A percentile compares a stretch with the other conserved stretches of the same genome.
phyloP scores from a whole-genome alignment of 2,329 filamentous ascomycete genomes.

The Calonectria leucothoes region DNA sequence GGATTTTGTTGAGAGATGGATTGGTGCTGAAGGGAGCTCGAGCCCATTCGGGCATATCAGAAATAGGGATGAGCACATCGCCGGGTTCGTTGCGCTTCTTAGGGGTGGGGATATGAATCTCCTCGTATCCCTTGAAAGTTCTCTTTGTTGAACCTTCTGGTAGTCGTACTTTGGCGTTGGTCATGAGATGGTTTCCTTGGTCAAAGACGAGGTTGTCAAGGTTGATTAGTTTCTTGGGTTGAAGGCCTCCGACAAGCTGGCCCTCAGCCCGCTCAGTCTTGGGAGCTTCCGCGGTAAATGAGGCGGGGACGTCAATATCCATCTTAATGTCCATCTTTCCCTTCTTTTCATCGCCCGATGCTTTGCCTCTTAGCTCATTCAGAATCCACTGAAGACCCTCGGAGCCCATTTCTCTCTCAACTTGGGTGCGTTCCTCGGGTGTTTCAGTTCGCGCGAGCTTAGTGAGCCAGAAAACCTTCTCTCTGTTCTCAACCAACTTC shows the following conservation, averaged over 20 bases:
- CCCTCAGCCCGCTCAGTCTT: constrained; percentile 72
- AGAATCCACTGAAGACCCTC: constrained; percentile 89
- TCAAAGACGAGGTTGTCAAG: constrained; percentile 97
- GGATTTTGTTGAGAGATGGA: constrained; percentile 92
- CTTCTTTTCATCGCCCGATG: constrained; percentile 68
- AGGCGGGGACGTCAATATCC: constrained; percentile 83
- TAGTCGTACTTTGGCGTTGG: constrained; percentile 94
- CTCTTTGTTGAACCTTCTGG: constrained; percentile 96
- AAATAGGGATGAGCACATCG: constrained; percentile 85
- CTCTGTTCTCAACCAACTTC: constrained; percentile 89
- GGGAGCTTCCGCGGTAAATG: constrained; percentile 60
- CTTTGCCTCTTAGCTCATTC: constrained; percentile 85
- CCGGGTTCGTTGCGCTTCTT: constrained; percentile 86
- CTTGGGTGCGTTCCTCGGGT: constrained; percentile 77
- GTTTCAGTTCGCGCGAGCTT: constrained; percentile 85
- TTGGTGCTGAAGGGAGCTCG: constrained; percentile 86
- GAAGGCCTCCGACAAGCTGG: constrained; percentile 82
- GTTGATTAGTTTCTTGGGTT: constrained; percentile 89
- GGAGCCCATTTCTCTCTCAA: constrained; percentile 92
- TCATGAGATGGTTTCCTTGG: constrained; percentile 99
- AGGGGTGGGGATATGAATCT: constrained; percentile 95
- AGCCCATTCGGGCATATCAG: constrained; percentile 93
- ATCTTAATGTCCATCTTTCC: constrained; percentile 90
- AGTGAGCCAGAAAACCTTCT: constrained; percentile 96
- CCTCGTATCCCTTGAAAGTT: constrained; percentile 97